Percentiles rank a stretch among this genome's conserved stretches.
These are phyloP conservation scores for Tuber magnatum DNA, from an alignment of 495 filamentous ascomycete genomes.

Conservation along the genomic window DNA sequence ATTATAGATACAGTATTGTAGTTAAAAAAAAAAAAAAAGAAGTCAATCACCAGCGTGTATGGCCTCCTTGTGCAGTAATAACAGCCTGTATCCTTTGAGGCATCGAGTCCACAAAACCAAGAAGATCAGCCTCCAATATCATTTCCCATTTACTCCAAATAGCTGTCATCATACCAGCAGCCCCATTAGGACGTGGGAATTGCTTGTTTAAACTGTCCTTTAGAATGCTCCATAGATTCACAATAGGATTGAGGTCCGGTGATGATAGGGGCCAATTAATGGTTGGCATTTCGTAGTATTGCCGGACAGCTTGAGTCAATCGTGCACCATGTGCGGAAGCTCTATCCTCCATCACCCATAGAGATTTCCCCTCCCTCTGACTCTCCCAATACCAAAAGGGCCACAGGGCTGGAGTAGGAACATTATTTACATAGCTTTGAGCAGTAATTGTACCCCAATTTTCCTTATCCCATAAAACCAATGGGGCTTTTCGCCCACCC, in stretches of 20 bases:
- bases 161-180: neutral
- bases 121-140: constrained; percentile 4
- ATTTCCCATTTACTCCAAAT: constrained; percentile 13
- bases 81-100: constrained; percentile 7
- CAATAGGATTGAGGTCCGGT: constrained; percentile 3
- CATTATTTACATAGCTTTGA: too few species aligned
- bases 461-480: too few species aligned
- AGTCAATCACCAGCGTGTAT: too few species aligned
- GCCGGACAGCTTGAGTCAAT: neutral
- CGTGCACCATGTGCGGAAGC: constrained; percentile 12
- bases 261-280: constrained; percentile 1
- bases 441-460: constrained; percentile 19
- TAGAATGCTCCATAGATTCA: constrained; percentile 5
- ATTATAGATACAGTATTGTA: too few species aligned
- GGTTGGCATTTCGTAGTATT: constrained; percentile 9
- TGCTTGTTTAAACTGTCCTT: neutral
- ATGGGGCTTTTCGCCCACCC: too few species aligned
- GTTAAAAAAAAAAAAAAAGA: too few species aligned
- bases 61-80: too few species aligned
- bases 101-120: constrained; percentile 14
- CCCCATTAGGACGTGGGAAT: neutral
- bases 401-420: constrained; percentile 6
- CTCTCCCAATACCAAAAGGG: constrained; percentile 11
- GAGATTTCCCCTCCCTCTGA: neutral
- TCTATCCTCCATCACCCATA: constrained; percentile 19